Evolutionary conservation across 345 rosid species (phyloP).

Genomic region (Rhodamnia rubescens): DNA sequence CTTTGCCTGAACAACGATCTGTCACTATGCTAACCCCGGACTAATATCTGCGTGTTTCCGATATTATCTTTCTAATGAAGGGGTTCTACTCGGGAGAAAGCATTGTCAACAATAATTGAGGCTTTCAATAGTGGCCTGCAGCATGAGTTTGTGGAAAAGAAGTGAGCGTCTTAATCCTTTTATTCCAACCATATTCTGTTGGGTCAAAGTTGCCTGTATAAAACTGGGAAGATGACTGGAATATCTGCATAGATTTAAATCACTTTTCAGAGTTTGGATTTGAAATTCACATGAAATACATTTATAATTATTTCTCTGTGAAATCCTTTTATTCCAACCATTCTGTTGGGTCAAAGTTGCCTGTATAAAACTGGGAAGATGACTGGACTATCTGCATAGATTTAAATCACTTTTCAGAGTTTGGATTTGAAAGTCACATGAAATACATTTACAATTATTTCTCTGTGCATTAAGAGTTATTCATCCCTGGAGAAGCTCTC

Average conservation of each 20-base stretch:
- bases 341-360: neutral
- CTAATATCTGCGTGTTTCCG: neutral
- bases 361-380: neutral
- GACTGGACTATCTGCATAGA: neutral
- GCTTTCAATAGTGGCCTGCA: slow-evolving; percentile 65
- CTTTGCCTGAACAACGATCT: neutral
- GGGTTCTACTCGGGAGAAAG: slow-evolving; percentile 81
- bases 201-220: neutral
- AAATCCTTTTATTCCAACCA: neutral
- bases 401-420: neutral
- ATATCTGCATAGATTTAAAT: neutral
- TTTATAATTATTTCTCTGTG: too few species aligned
- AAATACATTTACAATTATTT: neutral
- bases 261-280: neutral
- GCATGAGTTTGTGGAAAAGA: slow-evolving; percentile 66
- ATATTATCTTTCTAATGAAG: slow-evolving; percentile 19
- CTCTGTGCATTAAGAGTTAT: neutral
- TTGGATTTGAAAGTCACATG: neutral
- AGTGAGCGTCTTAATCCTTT: slow-evolving; percentile 28
- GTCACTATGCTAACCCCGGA: neutral
- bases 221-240: neutral
- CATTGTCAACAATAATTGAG: slow-evolving; percentile 51
- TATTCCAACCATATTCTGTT: neutral
- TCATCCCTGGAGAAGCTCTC: neutral
- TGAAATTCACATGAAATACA: too few species aligned